A percentile compares a stretch with the other conserved stretches of the same genome.
phyloP scores from a whole-genome alignment of 352 stramenopile species.

The Phytopythium boreale region DNA sequence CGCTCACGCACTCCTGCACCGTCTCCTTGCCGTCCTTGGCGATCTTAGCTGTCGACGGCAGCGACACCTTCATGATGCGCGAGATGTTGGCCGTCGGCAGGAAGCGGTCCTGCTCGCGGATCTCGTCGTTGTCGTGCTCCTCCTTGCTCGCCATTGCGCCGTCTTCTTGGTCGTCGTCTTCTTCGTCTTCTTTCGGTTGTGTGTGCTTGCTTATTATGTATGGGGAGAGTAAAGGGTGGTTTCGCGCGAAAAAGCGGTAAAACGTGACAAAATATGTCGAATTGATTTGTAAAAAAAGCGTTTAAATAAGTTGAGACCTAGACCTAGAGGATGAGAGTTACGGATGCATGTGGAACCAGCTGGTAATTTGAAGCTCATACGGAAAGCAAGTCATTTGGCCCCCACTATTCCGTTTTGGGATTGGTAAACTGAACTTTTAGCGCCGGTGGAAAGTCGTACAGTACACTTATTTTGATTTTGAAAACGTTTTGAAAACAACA shows the following conservation, averaged over 20 bases:
- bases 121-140: constrained; percentile 88
- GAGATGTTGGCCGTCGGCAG: constrained; percentile 99
- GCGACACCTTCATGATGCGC: constrained; percentile 99
- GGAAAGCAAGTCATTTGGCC: not conserved
- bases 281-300: not conserved
- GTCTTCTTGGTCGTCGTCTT: not conserved
- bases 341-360: not conserved
- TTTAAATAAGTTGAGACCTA: not conserved
- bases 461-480: not conserved
- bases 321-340: not conserved
- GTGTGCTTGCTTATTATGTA: not conserved
- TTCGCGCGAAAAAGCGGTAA: constrained; percentile 14
- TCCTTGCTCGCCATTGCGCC: constrained; percentile 74
- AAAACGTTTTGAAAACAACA: not conserved
- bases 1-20: constrained; percentile 99
- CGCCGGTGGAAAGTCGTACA: not conserved
- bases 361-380: not conserved
- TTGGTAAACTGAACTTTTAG: not conserved
- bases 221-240: constrained; percentile 9
- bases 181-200: constrained; percentile 15
- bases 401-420: not conserved
- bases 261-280: not conserved
- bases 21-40: constrained; percentile 99
- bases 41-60: constrained; percentile 99
- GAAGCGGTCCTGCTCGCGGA: constrained; percentile 96